A percentile compares a stretch with the other conserved stretches of the same genome.
Conservation (phyloP, 2,329 filamentous ascomycete genomes). For the Clarireedia hainanense region DNA sequence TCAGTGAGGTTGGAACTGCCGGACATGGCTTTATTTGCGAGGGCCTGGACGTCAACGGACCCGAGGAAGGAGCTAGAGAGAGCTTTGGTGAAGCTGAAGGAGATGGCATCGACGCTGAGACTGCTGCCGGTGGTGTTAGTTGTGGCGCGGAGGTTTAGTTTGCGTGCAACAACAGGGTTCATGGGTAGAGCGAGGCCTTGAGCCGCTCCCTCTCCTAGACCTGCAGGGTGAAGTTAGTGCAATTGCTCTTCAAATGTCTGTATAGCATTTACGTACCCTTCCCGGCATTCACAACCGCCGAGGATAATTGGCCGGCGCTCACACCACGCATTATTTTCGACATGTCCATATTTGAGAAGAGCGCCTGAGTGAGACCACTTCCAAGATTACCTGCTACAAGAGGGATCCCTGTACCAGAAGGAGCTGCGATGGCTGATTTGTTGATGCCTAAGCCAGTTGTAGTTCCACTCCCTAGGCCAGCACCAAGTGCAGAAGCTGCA, state of each 20-base stretch:
- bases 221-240: background rate
- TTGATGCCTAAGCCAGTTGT: slow-evolving; percentile 3
- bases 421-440: slow-evolving; percentile 1
- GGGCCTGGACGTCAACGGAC: background rate
- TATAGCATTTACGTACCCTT: background rate
- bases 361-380: background rate
- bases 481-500: background rate
- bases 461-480: slow-evolving; percentile 5
- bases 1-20: background rate
- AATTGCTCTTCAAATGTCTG: background rate
- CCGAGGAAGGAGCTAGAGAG: slow-evolving; percentile 8
- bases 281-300: slow-evolving; percentile 4
- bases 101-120: background rate
- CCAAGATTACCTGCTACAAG: background rate
- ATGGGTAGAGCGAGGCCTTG: slow-evolving; percentile 6
- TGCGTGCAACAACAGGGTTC: background rate
- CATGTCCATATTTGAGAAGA: slow-evolving; percentile 6
- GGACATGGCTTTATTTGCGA: slow-evolving; percentile 3
- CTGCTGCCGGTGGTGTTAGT: background rate
- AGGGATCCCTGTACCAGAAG: background rate
- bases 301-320: background rate
- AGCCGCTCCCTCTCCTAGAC: slow-evolving; percentile 6
- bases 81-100: slow-evolving; percentile 6
- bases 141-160: background rate
- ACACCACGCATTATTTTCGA: slow-evolving; percentile 4